Evolutionary conservation across 2,329 filamentous ascomycete genomes (phyloP).

Genomic region (Xylaria sp.): DNA sequence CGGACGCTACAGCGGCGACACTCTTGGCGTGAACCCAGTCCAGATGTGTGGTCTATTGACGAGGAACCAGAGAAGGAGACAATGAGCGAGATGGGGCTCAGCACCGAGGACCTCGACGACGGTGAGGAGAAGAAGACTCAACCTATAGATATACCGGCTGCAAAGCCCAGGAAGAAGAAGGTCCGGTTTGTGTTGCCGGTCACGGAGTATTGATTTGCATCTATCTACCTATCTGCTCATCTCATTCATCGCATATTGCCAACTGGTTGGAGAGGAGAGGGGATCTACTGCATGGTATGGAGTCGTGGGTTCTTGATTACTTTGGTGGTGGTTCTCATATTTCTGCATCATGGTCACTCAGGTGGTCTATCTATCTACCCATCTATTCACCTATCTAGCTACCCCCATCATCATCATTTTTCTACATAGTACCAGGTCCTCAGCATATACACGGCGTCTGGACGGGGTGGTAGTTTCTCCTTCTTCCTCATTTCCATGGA

Average conservation of each 20-base stretch:
- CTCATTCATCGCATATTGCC: constrained; percentile 23
- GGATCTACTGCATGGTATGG: constrained; percentile 33
- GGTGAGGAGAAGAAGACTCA: constrained; percentile 44
- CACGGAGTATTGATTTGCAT: constrained; percentile 47
- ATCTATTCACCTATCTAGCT: background rate
- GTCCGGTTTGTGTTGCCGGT: constrained; percentile 65
- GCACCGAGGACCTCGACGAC: constrained; percentile 47
- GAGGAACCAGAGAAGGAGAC: constrained; percentile 67
- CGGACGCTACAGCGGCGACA: constrained; percentile 55
- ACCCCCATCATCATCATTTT: constrained; percentile 8
- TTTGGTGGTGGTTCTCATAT: background rate
- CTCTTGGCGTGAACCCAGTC: constrained; percentile 67
- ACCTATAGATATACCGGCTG: constrained; percentile 55
- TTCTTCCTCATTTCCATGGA: background rate
- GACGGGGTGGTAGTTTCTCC: background rate
- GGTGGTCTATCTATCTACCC: constrained; percentile 10
- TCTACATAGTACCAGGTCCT: constrained; percentile 21
- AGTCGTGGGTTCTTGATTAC: constrained; percentile 25
- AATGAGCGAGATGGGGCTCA: constrained; percentile 55
- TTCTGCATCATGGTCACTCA: constrained; percentile 22
- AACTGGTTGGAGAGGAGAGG: background rate
- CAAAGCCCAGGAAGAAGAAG: constrained; percentile 67
- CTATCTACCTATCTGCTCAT: background rate
- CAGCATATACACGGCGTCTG: constrained; percentile 33
- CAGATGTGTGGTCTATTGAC: constrained; percentile 69